Conservation (phyloP, 2,329 filamentous ascomycete genomes). For the Alternaria consortialis region DNA sequence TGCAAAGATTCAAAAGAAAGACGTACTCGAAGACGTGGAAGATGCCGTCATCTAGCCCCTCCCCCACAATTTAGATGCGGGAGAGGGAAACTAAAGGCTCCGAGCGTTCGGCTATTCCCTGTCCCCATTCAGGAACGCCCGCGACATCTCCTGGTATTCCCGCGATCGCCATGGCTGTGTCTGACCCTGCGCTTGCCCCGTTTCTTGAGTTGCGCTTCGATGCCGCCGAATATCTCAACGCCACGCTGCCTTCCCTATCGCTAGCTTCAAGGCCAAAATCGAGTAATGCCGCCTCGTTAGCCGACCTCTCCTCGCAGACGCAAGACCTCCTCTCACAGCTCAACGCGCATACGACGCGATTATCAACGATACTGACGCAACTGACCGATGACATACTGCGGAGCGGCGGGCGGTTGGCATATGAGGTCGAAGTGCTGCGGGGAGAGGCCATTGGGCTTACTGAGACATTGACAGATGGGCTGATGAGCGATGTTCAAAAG, state of each 20-base stretch:
- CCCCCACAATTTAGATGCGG: slow-evolving; percentile 19
- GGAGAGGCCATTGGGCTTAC: slow-evolving; percentile 84
- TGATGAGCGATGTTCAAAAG: slow-evolving; percentile 75
- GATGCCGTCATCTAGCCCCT: slow-evolving; percentile 26
- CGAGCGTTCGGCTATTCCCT: slow-evolving; percentile 23
- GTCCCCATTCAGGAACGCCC: slow-evolving; percentile 26
- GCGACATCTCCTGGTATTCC: slow-evolving; percentile 19
- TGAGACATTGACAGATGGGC: slow-evolving; percentile 76
- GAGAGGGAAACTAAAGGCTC: slow-evolving; percentile 18
- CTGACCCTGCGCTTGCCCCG: slow-evolving; percentile 72
- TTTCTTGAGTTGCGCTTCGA: slow-evolving; percentile 84
- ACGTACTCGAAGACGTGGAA: not conserved
- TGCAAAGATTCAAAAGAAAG: not conserved
- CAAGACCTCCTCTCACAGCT: slow-evolving; percentile 87
- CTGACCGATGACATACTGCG: slow-evolving; percentile 94
- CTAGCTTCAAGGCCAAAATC: slow-evolving; percentile 53
- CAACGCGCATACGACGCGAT: slow-evolving; percentile 84
- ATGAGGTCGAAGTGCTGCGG: slow-evolving; percentile 92
- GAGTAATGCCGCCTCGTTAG: slow-evolving; percentile 66
- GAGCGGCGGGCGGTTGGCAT: slow-evolving; percentile 85
- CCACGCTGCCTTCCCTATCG: slow-evolving; percentile 73
- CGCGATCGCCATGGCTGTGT: slow-evolving; percentile 37
- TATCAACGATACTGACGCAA: slow-evolving; percentile 83
- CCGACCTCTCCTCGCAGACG: slow-evolving; percentile 81
- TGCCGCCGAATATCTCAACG: slow-evolving; percentile 84